These are phyloP conservation scores for Solanum chiquidenum DNA, from an alignment of 257 asterid genomes.

Conservation along the genomic window DNA sequence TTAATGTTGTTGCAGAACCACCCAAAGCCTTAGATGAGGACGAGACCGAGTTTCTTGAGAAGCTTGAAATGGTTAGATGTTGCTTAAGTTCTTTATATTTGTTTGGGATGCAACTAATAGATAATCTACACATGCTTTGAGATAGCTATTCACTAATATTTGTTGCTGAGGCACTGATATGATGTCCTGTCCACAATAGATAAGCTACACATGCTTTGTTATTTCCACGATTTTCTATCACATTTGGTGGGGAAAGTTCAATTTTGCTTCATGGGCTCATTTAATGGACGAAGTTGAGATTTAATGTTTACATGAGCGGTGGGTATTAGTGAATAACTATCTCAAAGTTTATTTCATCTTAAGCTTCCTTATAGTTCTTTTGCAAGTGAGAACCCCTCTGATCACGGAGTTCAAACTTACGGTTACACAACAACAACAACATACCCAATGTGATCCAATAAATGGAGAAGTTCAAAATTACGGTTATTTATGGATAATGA, in stretches of 20 bases:
- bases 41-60: constrained; percentile 90
- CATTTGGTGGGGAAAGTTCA: not conserved
- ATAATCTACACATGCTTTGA: not conserved
- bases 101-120: not conserved
- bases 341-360: not conserved
- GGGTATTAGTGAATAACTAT: not conserved
- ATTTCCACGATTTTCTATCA: not conserved
- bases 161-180: not conserved
- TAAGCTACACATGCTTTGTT: not conserved
- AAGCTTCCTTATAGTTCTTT: not conserved
- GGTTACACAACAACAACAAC: not conserved
- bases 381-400: not conserved
- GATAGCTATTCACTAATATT: not conserved
- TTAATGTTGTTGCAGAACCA: constrained; percentile 49
- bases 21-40: constrained; percentile 98
- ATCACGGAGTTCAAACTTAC: not conserved
- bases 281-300: not conserved
- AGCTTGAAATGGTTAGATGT: constrained; percentile 54
- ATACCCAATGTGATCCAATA: not conserved
- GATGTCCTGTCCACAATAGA: not conserved
- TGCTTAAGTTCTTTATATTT: not conserved
- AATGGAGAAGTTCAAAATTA: not conserved
- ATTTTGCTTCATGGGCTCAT: not conserved
- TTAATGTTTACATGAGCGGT: not conserved
- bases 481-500: not conserved